Percentiles rank a stretch among this genome's conserved stretches.
phyloP scores from a whole-genome alignment of 768 basidiomycete species.

The Mycena rebaudengoi region DNA sequence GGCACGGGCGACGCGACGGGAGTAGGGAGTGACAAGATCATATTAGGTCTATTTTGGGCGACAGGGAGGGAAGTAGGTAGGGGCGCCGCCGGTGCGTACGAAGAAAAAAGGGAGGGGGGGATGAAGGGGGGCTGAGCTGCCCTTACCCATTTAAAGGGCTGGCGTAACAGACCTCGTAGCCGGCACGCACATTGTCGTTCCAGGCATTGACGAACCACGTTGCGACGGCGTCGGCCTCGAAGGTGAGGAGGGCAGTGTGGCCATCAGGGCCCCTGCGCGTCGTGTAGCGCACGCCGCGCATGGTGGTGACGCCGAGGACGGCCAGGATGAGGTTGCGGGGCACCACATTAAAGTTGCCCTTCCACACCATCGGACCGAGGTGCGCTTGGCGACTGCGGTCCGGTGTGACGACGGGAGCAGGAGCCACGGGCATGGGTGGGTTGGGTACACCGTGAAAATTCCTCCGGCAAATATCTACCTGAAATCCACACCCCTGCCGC shows the following conservation, averaged over 20 bases:
- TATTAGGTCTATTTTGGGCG: neutral
- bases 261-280: neutral
- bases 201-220: neutral
- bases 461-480: too few relatives aligned
- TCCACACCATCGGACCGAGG: too few relatives aligned
- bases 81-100: neutral
- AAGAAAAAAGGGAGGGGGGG: neutral
- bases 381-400: too few relatives aligned
- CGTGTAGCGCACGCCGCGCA: neutral
- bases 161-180: neutral
- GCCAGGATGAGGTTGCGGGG: too few relatives aligned
- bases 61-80: neutral
- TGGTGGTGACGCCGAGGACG: neutral
- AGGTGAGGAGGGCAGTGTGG: neutral
- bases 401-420: too few relatives aligned
- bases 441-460: too few relatives aligned
- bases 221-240: neutral
- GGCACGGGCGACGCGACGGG: neutral
- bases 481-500: too few relatives aligned
- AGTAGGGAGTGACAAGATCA: too few relatives aligned
- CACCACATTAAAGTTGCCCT: too few relatives aligned
- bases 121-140: conserved; percentile 6
- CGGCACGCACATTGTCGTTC: neutral
- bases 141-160: conserved; percentile 3
- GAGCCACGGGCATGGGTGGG: too few relatives aligned